Conservation (phyloP, 2,329 filamentous ascomycete genomes). For the Escovopsis sp. region DNA sequence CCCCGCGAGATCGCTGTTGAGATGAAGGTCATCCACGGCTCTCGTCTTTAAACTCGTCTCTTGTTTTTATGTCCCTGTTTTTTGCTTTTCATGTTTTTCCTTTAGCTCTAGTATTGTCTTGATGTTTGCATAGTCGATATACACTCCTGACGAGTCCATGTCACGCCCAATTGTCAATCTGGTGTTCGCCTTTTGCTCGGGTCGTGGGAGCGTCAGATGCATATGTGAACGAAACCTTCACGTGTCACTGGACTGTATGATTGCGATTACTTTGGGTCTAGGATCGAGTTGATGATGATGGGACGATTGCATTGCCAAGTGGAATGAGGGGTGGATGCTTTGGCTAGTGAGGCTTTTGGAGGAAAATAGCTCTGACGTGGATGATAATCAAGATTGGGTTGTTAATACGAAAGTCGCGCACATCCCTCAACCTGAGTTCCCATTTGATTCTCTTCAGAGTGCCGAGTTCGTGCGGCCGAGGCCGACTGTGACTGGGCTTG, state of each 20-base stretch:
- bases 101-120: not conserved
- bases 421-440: too few species aligned
- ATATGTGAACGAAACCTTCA: not conserved
- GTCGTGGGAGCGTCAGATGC: conserved; percentile 1
- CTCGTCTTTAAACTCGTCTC: conserved; percentile 38
- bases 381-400: conserved; percentile 18
- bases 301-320: conserved; percentile 19
- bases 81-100: not conserved
- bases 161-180: not conserved
- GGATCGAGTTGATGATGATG: conserved; percentile 14
- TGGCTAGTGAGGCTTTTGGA: too few species aligned
- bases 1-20: conserved; percentile 93
- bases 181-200: conserved; percentile 2
- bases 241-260: not conserved
- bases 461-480: too few species aligned
- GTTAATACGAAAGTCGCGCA: conserved; percentile 7
- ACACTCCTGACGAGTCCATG: not conserved
- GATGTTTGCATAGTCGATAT: conserved; percentile 1
- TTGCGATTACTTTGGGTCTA: conserved; percentile 11
- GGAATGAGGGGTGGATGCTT: conserved; percentile 13
- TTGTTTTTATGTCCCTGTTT: too few species aligned
- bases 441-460: too few species aligned
- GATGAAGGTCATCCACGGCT: conserved; percentile 93
- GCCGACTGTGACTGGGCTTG: too few species aligned
- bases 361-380: conserved; percentile 12